These are phyloP conservation scores for Xylaria palmicola DNA, from an alignment of 495 filamentous ascomycete genomes.

Conservation along the genomic window DNA sequence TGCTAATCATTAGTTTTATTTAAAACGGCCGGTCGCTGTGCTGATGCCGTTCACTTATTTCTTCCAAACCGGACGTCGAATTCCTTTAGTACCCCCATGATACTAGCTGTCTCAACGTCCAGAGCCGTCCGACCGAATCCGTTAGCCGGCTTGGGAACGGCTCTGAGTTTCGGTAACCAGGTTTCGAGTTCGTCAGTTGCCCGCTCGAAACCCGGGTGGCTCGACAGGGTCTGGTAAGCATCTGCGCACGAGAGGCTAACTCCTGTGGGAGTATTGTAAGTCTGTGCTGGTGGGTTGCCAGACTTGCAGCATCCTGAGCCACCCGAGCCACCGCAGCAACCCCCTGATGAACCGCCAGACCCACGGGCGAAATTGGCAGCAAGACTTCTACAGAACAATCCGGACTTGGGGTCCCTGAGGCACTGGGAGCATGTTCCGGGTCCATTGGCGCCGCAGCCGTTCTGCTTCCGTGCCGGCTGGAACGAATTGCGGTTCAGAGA, in stretches of 20 bases:
- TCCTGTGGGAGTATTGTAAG: conserved; percentile 12
- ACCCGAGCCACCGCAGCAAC: conserved; percentile 42
- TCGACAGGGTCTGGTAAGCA: conserved; percentile 76
- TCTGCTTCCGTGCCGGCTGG: conserved; percentile 18
- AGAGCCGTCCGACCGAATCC: conserved; percentile 56
- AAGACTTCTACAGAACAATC: conserved; percentile 82
- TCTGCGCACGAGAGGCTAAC: conserved; percentile 67
- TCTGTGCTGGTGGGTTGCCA: conserved; percentile 9
- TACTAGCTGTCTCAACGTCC: conserved; percentile 82
- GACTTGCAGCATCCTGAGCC: conserved; percentile 34
- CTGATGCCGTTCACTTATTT: conserved; percentile 20
- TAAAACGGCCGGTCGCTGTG: not conserved
- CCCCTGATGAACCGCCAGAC: conserved; percentile 21
- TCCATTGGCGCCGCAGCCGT: conserved; percentile 61
- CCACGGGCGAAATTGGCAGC: conserved; percentile 60
- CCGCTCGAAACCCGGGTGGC: conserved; percentile 74
- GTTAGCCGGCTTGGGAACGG: conserved; percentile 41
- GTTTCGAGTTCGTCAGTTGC: conserved; percentile 72
- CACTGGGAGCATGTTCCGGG: conserved; percentile 83
- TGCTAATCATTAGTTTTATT: not conserved
- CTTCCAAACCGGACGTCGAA: conserved; percentile 77
- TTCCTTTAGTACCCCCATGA: conserved; percentile 79
- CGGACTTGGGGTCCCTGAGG: conserved; percentile 71
- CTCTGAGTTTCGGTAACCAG: conserved; percentile 73
- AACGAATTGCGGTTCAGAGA: conserved; percentile 27